Conservation (phyloP, 306 rosid genomes). For the Castanea mollissima region DNA sequence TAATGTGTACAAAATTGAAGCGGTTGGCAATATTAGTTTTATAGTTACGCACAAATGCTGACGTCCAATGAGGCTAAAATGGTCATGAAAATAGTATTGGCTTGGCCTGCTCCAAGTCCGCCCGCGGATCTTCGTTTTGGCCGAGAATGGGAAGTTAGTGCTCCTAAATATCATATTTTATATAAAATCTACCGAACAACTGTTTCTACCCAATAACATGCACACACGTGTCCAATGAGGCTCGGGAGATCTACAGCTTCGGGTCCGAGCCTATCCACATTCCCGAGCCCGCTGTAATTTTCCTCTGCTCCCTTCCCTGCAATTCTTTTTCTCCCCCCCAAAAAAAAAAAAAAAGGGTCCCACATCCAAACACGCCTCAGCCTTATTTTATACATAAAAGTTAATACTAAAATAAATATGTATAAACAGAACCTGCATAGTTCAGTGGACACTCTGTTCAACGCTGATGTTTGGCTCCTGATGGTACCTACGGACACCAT, state of each 20-base stretch:
- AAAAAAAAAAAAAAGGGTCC: constrained; percentile 16
- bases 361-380: constrained; percentile 24
- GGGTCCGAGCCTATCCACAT: constrained; percentile 17
- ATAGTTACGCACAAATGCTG: neutral
- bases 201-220: neutral
- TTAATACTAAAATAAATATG: too few relatives aligned
- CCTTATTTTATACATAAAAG: neutral
- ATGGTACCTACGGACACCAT: constrained; percentile 11
- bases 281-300: constrained; percentile 10
- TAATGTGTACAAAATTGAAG: too few relatives aligned
- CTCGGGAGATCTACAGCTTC: constrained; percentile 26
- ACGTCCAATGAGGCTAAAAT: neutral
- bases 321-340: neutral
- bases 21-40: neutral
- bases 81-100: neutral
- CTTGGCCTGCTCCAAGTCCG: constrained; percentile 4
- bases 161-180: neutral
- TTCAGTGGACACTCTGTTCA: constrained; percentile 10
- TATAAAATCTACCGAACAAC: neutral
- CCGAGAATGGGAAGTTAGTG: constrained; percentile 8
- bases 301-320: neutral
- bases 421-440: neutral
- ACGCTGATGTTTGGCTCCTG: constrained; percentile 14
- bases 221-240: constrained; percentile 17
- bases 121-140: constrained; percentile 23